Evolutionary conservation across 2,329 filamentous ascomycete genomes (phyloP).

Genomic region (Raffaelea arxii): DNA sequence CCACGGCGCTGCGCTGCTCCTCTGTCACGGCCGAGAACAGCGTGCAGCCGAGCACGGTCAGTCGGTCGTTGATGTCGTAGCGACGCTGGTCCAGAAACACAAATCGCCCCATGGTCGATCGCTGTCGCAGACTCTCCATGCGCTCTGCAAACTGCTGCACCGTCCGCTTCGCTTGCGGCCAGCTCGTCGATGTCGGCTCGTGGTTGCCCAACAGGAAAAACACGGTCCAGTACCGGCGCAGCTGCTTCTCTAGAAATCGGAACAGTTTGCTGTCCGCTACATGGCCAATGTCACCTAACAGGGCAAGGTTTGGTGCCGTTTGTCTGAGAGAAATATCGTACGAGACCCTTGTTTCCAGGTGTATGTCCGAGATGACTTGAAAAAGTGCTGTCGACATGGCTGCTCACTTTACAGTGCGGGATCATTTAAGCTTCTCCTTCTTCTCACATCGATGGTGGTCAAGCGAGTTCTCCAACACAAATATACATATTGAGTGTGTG

Average conservation of each 20-base stretch:
- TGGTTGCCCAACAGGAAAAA: slow-evolving; percentile 48
- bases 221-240: slow-evolving; percentile 36
- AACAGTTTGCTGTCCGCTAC: slow-evolving; percentile 27
- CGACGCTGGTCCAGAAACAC: slow-evolving; percentile 26
- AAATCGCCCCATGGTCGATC: slow-evolving; percentile 23
- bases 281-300: slow-evolving; percentile 48
- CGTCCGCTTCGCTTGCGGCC: slow-evolving; percentile 19
- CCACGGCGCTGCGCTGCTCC: slow-evolving; percentile 1
- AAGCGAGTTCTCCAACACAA: too few relatives aligned
- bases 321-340: slow-evolving; percentile 33
- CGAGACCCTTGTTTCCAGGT: slow-evolving; percentile 36
- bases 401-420: too few relatives aligned
- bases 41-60: slow-evolving; percentile 25
- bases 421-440: too few relatives aligned
- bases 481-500: too few relatives aligned
- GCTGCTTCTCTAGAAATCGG: slow-evolving; percentile 36
- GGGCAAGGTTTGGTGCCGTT: slow-evolving; percentile 37
- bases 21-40: slow-evolving; percentile 31
- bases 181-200: slow-evolving; percentile 37
- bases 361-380: slow-evolving; percentile 47
- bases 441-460: too few relatives aligned
- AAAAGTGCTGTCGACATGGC: slow-evolving; percentile 10
- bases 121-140: slow-evolving; percentile 4
- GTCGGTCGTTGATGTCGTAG: slow-evolving; percentile 16
- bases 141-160: slow-evolving; percentile 24